Conservation (phyloP, 768 basidiomycete species). For the Boletus rubescentipes region DNA sequence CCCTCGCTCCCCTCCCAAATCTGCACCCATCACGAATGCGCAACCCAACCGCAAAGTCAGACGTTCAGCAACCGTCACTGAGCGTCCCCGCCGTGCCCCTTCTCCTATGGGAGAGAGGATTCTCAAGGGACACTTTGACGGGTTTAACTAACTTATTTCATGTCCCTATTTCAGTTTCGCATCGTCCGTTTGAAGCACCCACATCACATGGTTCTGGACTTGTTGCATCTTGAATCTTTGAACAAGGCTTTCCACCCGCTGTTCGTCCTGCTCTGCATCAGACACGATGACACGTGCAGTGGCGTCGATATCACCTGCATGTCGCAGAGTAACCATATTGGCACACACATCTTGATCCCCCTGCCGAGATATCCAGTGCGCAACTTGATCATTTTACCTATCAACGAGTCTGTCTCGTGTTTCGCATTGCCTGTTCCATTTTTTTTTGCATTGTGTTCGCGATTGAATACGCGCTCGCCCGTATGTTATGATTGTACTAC, state of each 20-base stretch:
- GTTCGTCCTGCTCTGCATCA: not conserved
- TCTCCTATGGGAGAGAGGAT: conserved; percentile 92
- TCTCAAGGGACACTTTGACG: conserved; percentile 88
- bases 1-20: conserved; percentile 52
- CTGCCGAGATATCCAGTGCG: conserved; percentile 24
- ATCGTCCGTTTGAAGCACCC: not conserved
- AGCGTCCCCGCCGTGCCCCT: conserved; percentile 63
- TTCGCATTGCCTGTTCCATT: conserved; percentile 4
- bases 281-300: conserved; percentile 4
- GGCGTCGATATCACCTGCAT: conserved; percentile 12
- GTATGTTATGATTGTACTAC: conserved; percentile 12
- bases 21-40: conserved; percentile 26
- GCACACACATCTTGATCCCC: conserved; percentile 3
- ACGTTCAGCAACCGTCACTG: conserved; percentile 60
- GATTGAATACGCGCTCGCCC: not conserved
- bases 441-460: conserved; percentile 5
- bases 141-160: conserved; percentile 61
- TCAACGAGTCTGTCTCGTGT: conserved; percentile 2
- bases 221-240: not conserved
- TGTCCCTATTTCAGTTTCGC: not conserved
- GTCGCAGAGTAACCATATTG: conserved; percentile 4
- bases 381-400: conserved; percentile 13
- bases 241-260: conserved; percentile 5
- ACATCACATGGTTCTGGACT: conserved; percentile 8
- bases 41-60: conserved; percentile 38